phyloP scores from a whole-genome alignment of 2,329 filamentous ascomycete genomes.

The Alternaria sp. region DNA sequence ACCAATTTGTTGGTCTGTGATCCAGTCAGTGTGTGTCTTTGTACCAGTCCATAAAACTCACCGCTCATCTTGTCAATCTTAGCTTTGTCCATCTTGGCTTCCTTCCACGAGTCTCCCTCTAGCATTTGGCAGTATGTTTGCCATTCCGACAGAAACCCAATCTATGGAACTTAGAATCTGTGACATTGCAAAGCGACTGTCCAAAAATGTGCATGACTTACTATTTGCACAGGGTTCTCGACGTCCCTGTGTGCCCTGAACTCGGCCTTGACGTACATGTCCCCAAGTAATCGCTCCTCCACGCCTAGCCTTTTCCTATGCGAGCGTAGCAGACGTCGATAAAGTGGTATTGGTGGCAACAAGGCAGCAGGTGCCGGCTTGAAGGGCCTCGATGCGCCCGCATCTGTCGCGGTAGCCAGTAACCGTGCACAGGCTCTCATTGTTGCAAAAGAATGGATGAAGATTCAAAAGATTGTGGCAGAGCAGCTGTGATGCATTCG shows the following conservation, averaged over 20 bases:
- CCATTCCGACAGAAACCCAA: conserved; percentile 97
- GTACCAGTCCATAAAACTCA: conserved; percentile 56
- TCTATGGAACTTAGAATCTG: conserved; percentile 61
- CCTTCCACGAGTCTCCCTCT: conserved; percentile 86
- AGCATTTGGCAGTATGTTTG: conserved; percentile 93
- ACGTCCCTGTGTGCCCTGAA: conserved; percentile 84
- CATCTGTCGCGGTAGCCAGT: conserved; percentile 48
- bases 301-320: conserved; percentile 80
- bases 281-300: conserved; percentile 83
- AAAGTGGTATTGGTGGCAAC: conserved; percentile 87
- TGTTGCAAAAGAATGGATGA: conserved; percentile 4
- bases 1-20: conserved; percentile 84
- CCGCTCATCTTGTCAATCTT: conserved; percentile 96
- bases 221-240: conserved; percentile 92
- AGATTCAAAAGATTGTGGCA: conserved; percentile 1
- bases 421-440: conserved; percentile 46
- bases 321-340: conserved; percentile 84
- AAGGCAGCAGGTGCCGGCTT: conserved; percentile 68
- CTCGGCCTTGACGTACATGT: conserved; percentile 92
- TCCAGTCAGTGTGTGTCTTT: conserved; percentile 8
- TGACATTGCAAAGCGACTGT: background rate
- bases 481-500: conserved; percentile 23
- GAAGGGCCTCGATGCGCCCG: conserved; percentile 46
- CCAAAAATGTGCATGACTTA: conserved; percentile 57
- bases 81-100: conserved; percentile 80